These are phyloP conservation scores for Penicillium sp. DNA, from an alignment of 2,329 filamentous ascomycete genomes.

Conservation along the genomic window DNA sequence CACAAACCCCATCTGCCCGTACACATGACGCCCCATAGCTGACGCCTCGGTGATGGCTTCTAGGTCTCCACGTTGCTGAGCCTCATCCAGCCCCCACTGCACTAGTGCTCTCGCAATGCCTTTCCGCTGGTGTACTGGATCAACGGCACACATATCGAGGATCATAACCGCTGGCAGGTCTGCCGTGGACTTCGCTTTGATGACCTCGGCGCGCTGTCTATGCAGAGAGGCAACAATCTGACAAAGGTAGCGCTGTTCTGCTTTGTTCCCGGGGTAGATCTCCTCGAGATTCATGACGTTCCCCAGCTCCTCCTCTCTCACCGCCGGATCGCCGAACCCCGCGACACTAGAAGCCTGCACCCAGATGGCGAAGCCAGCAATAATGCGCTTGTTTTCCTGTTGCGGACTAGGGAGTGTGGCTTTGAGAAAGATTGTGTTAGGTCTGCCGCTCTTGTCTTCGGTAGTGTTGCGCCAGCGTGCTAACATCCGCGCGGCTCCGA, in stretches of 20 bases:
- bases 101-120: slow-evolving; percentile 49
- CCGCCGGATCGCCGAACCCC: slow-evolving; percentile 46
- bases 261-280: slow-evolving; percentile 46
- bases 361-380: slow-evolving; percentile 60
- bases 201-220: slow-evolving; percentile 31
- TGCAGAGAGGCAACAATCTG: slow-evolving; percentile 48
- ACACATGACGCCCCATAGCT: slow-evolving; percentile 50
- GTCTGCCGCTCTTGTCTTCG: slow-evolving; percentile 40
- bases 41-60: slow-evolving; percentile 51
- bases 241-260: slow-evolving; percentile 48
- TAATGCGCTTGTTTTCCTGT: slow-evolving; percentile 7
- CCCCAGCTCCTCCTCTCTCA: slow-evolving; percentile 15
- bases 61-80: slow-evolving; percentile 41
- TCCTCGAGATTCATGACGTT: slow-evolving; percentile 32
- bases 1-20: slow-evolving; percentile 49
- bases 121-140: slow-evolving; percentile 54
- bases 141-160: slow-evolving; percentile 54
- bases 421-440: slow-evolving; percentile 55
- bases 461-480: slow-evolving; percentile 43
- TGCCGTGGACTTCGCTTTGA: slow-evolving; percentile 42
- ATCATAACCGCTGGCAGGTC: slow-evolving; percentile 43
- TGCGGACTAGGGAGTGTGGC: slow-evolving; percentile 44
- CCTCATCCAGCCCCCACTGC: slow-evolving; percentile 43
- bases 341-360: slow-evolving; percentile 51
- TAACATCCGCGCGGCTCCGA: slow-evolving; percentile 40